Evolutionary conservation across 345 rosid genomes (phyloP).

Genomic region (Theobroma cacao): DNA sequence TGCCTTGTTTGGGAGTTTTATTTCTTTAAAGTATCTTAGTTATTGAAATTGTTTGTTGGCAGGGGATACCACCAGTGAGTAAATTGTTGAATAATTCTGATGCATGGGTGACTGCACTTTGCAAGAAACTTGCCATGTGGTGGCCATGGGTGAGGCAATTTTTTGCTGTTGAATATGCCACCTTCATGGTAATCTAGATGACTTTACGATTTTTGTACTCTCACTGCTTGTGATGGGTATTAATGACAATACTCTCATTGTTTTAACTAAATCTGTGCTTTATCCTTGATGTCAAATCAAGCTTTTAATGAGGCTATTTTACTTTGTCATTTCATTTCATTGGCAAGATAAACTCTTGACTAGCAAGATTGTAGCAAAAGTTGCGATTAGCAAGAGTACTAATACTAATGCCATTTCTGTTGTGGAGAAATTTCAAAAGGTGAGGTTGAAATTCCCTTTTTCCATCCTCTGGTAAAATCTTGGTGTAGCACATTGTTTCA

Average conservation of each 20-base stretch:
- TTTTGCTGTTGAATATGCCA: constrained; percentile 2
- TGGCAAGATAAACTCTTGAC: constrained; percentile 64
- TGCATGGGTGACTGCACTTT: constrained; percentile 76
- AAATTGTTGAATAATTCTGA: constrained; percentile 48
- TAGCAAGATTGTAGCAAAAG: constrained; percentile 47
- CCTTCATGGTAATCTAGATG: neutral
- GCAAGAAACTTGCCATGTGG: constrained; percentile 71
- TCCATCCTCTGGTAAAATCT: neutral
- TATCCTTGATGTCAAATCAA: constrained; percentile 5
- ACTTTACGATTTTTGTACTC: neutral
- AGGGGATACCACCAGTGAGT: constrained; percentile 79
- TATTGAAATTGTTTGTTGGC: constrained; percentile 3
- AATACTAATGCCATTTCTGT: constrained; percentile 51
- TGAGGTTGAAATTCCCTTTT: constrained; percentile 22
- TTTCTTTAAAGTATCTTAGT: neutral
- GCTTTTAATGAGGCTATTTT: neutral
- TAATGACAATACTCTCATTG: neutral
- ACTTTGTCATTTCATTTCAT: constrained; percentile 20
- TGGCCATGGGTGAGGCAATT: constrained; percentile 74
- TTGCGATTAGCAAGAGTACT: constrained; percentile 49
- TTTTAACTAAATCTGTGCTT: neutral
- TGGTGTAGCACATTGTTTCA: neutral
- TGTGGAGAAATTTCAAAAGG: constrained; percentile 65
- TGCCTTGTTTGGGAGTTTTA: neutral
- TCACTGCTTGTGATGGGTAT: constrained; percentile 62